Base-by-base conservation (phyloP, 225 moss, liverwort and hornwort genomes). In the Ulota crispa region DNA sequence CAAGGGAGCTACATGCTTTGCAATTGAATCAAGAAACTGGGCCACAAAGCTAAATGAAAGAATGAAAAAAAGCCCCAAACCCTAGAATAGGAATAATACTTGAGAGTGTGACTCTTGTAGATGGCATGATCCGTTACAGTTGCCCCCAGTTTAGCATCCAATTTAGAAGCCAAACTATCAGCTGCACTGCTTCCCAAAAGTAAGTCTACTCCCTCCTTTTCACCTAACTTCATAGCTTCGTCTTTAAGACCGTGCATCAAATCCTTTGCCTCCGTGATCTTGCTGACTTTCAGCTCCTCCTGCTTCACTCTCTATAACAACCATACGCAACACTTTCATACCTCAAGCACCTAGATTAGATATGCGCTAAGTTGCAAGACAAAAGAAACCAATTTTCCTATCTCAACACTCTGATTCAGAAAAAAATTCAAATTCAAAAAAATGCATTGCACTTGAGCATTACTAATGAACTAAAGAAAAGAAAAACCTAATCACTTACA, bases 71-170 rank as follows among this genome's bases (percentile, higher is more conserved):
- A 68, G 37, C 24, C 56, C 50, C 42, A 39, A 85, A 56, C 70
- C 27, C 36, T 78, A 31, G 70, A 70, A 34, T 65, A 57, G 78
- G 78, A 57, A 42, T 45, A 37, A 65, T 91, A 95, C 97, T 90
- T 95, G 61, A 88, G 72, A 62, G 93, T 87, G 87, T 98, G 98
- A 57, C 91, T 89, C 69, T 92, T 91, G 81, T 88, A 98, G 80
- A 98, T 95, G 72, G 89, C 89, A 79, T 88, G 95, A 78, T 98
- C 93, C 3, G 92, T 93, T 11, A 98, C 91, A 78, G 89, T 77
- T 37, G 89, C 85, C 53, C 94, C 93, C 66, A 71, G 72, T 52
- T 91, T 37, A 55, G 88, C 76, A 89, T 98, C 95, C 82, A 98
- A 86, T 34, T 85, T 85, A 64, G 98, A 93, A 55, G 98, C 93